A percentile compares a stretch with the other conserved stretches of the same genome.
phyloP scores from a whole-genome alignment of 164 flowering plant genomes.

The Berberis vulgaris region DNA sequence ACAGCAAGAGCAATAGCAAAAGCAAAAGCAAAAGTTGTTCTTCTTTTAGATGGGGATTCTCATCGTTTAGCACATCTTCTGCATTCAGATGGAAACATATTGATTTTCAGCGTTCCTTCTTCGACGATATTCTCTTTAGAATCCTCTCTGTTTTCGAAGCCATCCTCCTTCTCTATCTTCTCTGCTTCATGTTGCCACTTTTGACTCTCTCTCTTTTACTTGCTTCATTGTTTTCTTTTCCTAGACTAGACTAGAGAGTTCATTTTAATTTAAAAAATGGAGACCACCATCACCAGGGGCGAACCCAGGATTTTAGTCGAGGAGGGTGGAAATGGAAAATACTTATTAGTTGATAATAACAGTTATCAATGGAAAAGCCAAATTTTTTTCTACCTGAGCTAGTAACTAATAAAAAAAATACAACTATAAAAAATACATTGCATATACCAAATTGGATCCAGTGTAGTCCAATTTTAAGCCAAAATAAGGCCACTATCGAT shows the following conservation, averaged over 20 bases:
- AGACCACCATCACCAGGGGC: conserved; percentile 39
- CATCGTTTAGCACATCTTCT: background rate
- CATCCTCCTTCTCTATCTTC: conserved; percentile 27
- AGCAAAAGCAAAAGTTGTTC: background rate
- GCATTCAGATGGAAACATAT: conserved; percentile 9
- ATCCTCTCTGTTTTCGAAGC: conserved; percentile 33
- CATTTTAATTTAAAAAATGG: conserved; percentile 17
- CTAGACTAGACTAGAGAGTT: background rate
- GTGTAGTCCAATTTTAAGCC: no score
- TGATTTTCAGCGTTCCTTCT: conserved; percentile 12
- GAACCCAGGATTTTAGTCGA: no score
- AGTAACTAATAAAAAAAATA: no score
- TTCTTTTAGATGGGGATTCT: background rate
- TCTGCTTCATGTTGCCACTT: conserved; percentile 36
- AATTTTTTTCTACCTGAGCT: no score
- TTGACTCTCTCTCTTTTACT: background rate
- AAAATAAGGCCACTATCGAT: no score
- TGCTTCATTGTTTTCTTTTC: background rate
- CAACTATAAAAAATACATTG: no score
- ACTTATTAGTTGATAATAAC: no score
- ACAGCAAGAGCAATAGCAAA: background rate
- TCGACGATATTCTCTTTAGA: conserved; percentile 34
- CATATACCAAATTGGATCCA: no score
- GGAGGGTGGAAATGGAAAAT: no score
- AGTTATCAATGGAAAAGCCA: no score